phyloP scores from a whole-genome alignment of 176 grass and related monocot genomes.

The Oryza coarctata region DNA sequence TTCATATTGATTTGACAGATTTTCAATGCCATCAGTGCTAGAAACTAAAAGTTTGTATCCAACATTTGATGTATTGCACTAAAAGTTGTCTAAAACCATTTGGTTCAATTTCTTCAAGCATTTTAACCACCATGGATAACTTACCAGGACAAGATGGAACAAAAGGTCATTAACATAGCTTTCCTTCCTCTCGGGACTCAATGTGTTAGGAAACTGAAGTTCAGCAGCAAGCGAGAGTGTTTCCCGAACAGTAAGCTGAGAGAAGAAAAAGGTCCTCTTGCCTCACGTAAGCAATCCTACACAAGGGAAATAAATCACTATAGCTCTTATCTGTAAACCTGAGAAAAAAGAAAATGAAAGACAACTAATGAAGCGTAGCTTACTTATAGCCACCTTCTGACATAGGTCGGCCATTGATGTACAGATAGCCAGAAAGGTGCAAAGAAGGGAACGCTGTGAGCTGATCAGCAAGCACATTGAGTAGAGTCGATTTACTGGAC shows the following conservation, averaged over 20 bases:
- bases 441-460: conserved; percentile 61
- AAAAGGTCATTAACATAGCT: conserved; percentile 73
- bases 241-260: conserved; percentile 80
- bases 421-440: conserved; percentile 66
- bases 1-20: neutral
- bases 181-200: conserved; percentile 61
- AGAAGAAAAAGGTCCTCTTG: conserved; percentile 95
- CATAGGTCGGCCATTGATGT: conserved; percentile 58
- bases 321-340: neutral
- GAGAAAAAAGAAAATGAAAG: neutral
- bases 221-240: conserved; percentile 83
- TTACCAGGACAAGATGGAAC: conserved; percentile 88
- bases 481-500: conserved; percentile 86
- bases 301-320: conserved; percentile 10
- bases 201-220: conserved; percentile 71
- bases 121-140: conserved; percentile 7
- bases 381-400: conserved; percentile 69
- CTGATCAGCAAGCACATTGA: conserved; percentile 90
- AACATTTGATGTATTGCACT: neutral
- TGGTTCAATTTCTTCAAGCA: conserved; percentile 1
- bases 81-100: no score
- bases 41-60: neutral
- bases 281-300: conserved; percentile 77
- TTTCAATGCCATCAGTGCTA: neutral
- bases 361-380: neutral